phyloP scores from a whole-genome alignment of 179 eudicot genomes.

The Corrigiola litoralis region DNA sequence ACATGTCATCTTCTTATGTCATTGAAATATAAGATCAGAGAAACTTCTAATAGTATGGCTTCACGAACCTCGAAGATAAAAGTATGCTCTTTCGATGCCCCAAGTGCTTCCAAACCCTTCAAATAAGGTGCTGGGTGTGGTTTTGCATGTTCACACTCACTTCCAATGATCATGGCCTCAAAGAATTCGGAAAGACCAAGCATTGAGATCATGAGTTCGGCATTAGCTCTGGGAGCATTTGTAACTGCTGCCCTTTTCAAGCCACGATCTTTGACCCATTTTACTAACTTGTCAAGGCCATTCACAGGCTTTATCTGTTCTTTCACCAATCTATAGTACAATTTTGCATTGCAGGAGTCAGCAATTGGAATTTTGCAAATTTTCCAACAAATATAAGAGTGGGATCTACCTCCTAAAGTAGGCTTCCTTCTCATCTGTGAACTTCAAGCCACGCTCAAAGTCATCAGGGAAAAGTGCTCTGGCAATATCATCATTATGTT shows the following conservation, averaged over 20 bases:
- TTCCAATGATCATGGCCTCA: constrained; percentile 60
- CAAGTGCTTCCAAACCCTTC: constrained; percentile 68
- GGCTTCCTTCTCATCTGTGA: constrained; percentile 73
- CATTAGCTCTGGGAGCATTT: constrained; percentile 83
- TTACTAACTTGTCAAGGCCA: constrained; percentile 60
- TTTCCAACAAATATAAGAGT: neutral
- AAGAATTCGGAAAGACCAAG: constrained; percentile 83
- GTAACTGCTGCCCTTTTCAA: constrained; percentile 91
- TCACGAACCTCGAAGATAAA: constrained; percentile 70
- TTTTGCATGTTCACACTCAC: constrained; percentile 84
- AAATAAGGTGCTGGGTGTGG: constrained; percentile 89
- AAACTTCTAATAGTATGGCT: neutral
- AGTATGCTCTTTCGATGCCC: constrained; percentile 78
- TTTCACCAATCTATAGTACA: constrained; percentile 49
- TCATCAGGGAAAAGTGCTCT: constrained; percentile 71
- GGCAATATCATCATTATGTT: constrained; percentile 80
- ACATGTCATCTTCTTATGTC: neutral
- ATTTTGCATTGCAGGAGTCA: neutral
- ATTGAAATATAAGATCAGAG: neutral
- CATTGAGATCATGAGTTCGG: constrained; percentile 71
- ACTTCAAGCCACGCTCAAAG: constrained; percentile 60
- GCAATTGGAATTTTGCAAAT: neutral
- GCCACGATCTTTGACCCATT: constrained; percentile 78
- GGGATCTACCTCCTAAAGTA: constrained; percentile 65
- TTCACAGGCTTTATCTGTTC: constrained; percentile 60